Evolutionary conservation across 257 asterid genomes (phyloP), one percentile per base, ranked within the genome.

Genomic region (Rauvolfia tetraphylla): DNA sequence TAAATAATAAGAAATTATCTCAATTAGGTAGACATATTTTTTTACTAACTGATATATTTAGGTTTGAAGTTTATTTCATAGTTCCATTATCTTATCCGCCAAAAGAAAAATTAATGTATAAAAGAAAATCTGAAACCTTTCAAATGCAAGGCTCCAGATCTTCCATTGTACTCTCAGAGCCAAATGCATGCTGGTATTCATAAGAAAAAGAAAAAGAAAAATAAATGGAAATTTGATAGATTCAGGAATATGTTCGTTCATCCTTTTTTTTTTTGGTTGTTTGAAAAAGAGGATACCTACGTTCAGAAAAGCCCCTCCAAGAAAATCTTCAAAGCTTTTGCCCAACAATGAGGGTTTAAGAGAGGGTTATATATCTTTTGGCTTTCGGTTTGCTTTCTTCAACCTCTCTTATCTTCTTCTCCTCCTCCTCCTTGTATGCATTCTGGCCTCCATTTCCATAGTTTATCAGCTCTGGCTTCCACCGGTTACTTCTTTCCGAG

Each of bases 391-490:
- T n/a, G n/a, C n/a, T n/a, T n/a, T 23, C 75, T 65, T 18, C 58
- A 20, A 23, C 46, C 41, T 57, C 63, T 71, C 81, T 79, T 81
- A 77, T 81, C 85, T 73, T 65, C 77, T 71, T 59, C 78, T 31
- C 38, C 49, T 38, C 48, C 46, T 71, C n/a, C n/a, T n/a, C n/a
- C n/a, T n/a, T n/a, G 31, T 53, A 23, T n/a, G n/a, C 22, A 41
- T 17, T 12, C 62, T 66, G 41, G 58, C 72, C 77, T 48, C 18
- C 61, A 25, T 34, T 57, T 36, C 76, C 63, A 56, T 54, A 81
- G 80, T 33, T 62, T 29, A 79, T 83, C 54, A 57, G 62, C 79
- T 23, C 82, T 92, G 97, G 96, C 97, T 84, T 90, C 96, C 20
- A 81, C 96, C n/a, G 82, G 88, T 67, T 82, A 85, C 51, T 84